Evolutionary conservation across 371 early-diverging fungal genomes (phyloP).

Genomic region (Coemansia sp.): DNA sequence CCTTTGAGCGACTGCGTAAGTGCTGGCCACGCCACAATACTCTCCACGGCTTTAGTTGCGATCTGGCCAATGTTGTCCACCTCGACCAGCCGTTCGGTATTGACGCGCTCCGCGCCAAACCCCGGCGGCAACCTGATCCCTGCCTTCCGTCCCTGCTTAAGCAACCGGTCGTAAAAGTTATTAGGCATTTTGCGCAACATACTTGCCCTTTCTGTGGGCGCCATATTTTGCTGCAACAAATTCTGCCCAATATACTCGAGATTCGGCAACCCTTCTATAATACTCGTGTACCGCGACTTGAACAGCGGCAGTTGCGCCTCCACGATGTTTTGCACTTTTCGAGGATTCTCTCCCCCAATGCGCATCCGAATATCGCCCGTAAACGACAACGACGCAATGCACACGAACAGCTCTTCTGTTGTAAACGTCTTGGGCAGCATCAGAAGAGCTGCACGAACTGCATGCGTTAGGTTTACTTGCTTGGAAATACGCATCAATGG

Average conservation of each 20-base stretch:
- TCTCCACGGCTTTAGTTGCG: slow-evolving; percentile 53
- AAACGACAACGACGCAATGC: slow-evolving; percentile 89
- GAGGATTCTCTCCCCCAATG: slow-evolving; percentile 87
- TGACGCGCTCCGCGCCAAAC: slow-evolving; percentile 51
- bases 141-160: slow-evolving; percentile 42
- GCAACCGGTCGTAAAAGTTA: slow-evolving; percentile 57
- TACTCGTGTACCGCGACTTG: slow-evolving; percentile 72
- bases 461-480: slow-evolving; percentile 83
- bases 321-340: slow-evolving; percentile 92
- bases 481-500: slow-evolving; percentile 81
- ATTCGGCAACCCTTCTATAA: slow-evolving; percentile 77
- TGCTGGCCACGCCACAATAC: slow-evolving; percentile 72
- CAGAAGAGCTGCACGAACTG: slow-evolving; percentile 81
- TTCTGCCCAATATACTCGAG: slow-evolving; percentile 64
- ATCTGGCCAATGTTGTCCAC: slow-evolving; percentile 50
- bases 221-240: slow-evolving; percentile 63
- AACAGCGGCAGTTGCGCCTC: slow-evolving; percentile 74
- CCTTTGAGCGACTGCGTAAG: slow-evolving; percentile 91
- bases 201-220: slow-evolving; percentile 58
- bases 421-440: slow-evolving; percentile 80
- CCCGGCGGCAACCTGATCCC: slow-evolving; percentile 52
- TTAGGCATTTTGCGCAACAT: slow-evolving; percentile 70
- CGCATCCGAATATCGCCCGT: slow-evolving; percentile 89
- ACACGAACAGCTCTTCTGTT: slow-evolving; percentile 74
- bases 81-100: slow-evolving; percentile 43